Evolutionary conservation across 495 filamentous ascomycete genomes (phyloP).

Genomic region (Aspergillus conjunctus): DNA sequence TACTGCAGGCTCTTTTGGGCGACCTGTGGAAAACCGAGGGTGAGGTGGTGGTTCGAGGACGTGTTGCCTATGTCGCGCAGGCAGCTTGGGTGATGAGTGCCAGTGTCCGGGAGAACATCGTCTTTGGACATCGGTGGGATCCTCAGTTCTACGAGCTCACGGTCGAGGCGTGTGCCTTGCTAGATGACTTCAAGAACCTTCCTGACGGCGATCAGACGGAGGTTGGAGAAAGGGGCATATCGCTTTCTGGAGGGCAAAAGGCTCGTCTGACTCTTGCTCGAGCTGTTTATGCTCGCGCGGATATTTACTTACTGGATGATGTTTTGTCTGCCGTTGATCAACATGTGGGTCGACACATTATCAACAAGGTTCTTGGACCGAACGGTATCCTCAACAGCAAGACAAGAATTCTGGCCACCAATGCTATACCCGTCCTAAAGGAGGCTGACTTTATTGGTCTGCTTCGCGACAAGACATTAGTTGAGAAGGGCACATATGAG

Average conservation of each 20-base stretch:
- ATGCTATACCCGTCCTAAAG: slow-evolving; percentile 88
- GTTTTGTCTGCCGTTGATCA: slow-evolving; percentile 95
- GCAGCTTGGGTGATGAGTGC: slow-evolving; percentile 98
- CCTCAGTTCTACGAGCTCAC: slow-evolving; percentile 93
- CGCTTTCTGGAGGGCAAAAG: slow-evolving; percentile 95
- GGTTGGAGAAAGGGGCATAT: slow-evolving; percentile 96
- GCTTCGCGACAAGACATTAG: slow-evolving; percentile 77
- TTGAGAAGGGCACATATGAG: slow-evolving; percentile 86
- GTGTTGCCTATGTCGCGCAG: slow-evolving; percentile 88
- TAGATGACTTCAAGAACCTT: slow-evolving; percentile 88
- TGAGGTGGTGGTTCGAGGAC: slow-evolving; percentile 78
- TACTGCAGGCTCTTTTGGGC: slow-evolving; percentile 83
- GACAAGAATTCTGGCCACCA: slow-evolving; percentile 92
- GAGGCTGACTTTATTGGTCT: slow-evolving; percentile 86
- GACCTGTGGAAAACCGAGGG: slow-evolving; percentile 90
- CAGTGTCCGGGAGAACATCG: slow-evolving; percentile 92
- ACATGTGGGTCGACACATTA: slow-evolving; percentile 93
- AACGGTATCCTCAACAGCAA: slow-evolving; percentile 83
- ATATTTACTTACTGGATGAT: slow-evolving; percentile 95
- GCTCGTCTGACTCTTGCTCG: slow-evolving; percentile 92
- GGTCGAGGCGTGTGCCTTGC: slow-evolving; percentile 87
- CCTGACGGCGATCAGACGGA: slow-evolving; percentile 97
- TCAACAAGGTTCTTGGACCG: slow-evolving; percentile 86
- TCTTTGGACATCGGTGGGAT: slow-evolving; percentile 96
- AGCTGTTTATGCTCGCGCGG: slow-evolving; percentile 96